Evolutionary conservation across 2,329 filamentous ascomycete species (phyloP), one percentile per base, ranked within the genome.

Genomic region (Knoxdaviesia proteae): DNA sequence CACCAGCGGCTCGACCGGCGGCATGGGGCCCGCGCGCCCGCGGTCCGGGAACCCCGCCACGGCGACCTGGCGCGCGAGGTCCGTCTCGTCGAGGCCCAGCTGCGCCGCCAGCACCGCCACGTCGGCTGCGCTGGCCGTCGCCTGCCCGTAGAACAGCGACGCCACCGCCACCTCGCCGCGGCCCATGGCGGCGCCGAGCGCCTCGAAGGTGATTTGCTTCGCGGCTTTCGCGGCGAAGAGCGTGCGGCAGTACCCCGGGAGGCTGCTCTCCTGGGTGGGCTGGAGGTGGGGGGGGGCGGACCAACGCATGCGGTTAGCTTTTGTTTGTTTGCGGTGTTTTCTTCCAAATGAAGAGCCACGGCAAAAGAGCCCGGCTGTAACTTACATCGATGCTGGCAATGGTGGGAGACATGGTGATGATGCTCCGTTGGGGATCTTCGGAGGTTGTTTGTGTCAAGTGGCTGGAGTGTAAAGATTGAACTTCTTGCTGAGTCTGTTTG

Each of bases 81-180:
- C 53, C 8, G 62, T 62, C 40, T 68, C 60, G 5, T 72, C 63
- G 34, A 88, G 67, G 0, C 65, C 69, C 6, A 92, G 69, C 30
- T 84, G 57, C 36, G 67, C 53, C 1, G 80, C 71, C 1, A 94
- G 72, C 46, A 74, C 77, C 45, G 69, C 58, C 49, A 67, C 52
- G 46, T 90, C 84, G 47, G 82, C 78, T 0, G 70, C 53, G 0
- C 77, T 80, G 1, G 84, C 81, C 51, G 74, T 74, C 5, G 80
- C 76, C 58, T 90, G 84, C 32, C 87, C 87, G 58, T 94, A 94
- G 69, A 94, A 94, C 48, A 94, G 64, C 2, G 86, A 86, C 3
- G 87, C 87, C 4, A 81, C 74, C 36, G 84, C 83, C 37, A 94
- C 82, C 61, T 94, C 82, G 54, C 79, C 76, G 48, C 86, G 80